Base-by-base conservation (phyloP, 192 early-diverging fungal genomes). In the Gryganskiella cystojenkinii region DNA sequence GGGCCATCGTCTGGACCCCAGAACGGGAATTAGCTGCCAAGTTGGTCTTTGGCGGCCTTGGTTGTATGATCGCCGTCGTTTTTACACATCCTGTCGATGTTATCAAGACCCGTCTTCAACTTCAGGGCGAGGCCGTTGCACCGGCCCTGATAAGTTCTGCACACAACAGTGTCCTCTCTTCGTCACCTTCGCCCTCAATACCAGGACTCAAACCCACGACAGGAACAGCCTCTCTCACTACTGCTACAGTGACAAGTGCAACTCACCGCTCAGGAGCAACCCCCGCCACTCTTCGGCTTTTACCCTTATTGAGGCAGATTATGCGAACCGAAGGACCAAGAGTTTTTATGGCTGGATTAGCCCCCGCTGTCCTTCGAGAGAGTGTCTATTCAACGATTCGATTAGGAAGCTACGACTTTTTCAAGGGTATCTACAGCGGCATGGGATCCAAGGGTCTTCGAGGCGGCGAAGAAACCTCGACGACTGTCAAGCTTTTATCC, bases 321-420 rank as follows among this genome's bases (percentile, higher is more conserved):
- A 5, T 76, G 8, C 52, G 66, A 25, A 63, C 45, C 10, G 80
- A 81, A 47, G 80, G 80, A 0, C 71, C 80, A 8, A 28, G 59
- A 24, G 71, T 74, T 5, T 73, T 81, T 44, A 19, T 75, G 28
- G 55, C 71, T 37, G 80, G 80, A 33, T 44, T 81, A 14, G 71
- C 56, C 13, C 61, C 80, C 1, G 70, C 71, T 6, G 67, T 81
- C 6, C 44, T 81, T 46, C 34, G 80, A 19, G 80, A 81, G 27
- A 69, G 80, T 55, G 51, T 74, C 11, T 81, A 81, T 50, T 81
- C 80, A 7, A 76, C 80, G 1, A 81, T 81, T 45, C 71, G 80
- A 15, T 42, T 81, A 4, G 80, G 80, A 17, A 70, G 71, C 49
- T 81, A 81, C 35, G 80, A 81, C 27, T 44, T 64, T 3, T 81